Percentiles rank a stretch among this genome's conserved stretches.
phyloP scores from a whole-genome alignment of 176 grass and related monocot genomes.

The Alopecurus myosuroides region DNA sequence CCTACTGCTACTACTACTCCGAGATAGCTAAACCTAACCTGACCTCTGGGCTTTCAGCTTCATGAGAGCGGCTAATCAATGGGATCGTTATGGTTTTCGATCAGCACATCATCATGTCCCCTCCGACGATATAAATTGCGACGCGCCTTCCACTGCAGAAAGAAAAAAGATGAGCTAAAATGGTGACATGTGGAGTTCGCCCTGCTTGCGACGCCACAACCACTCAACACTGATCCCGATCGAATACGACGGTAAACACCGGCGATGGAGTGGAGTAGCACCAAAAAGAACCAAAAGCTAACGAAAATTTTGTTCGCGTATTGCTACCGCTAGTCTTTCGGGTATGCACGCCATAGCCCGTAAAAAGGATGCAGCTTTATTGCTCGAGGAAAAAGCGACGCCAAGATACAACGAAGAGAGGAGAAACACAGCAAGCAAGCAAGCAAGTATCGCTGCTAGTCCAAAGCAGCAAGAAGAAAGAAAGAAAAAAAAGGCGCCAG shows the following conservation, averaged over 20 bases:
- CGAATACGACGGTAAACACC: neutral
- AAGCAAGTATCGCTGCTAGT: neutral
- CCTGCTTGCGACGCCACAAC: neutral
- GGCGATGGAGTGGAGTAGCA: no score
- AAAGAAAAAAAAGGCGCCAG: neutral
- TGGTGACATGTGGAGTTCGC: neutral
- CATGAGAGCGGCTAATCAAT: constrained; percentile 17
- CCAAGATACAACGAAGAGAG: neutral
- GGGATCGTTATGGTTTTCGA: neutral
- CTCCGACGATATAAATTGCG: no score
- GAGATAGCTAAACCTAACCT: neutral
- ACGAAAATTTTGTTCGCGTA: neutral
- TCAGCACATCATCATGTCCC: neutral
- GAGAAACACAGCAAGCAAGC: neutral
- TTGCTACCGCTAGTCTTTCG: neutral
- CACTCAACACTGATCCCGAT: neutral
- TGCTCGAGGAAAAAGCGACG: neutral
- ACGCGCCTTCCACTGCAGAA: no score
- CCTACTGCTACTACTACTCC: no score
- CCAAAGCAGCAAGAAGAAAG: neutral
- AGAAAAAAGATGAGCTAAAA: neutral
- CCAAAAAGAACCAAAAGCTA: neutral
- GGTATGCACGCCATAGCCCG: neutral
- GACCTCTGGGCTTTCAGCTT: neutral
- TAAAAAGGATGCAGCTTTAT: neutral